Conservation (phyloP, 2,329 filamentous ascomycete species). For the Alternaria triticina region DNA sequence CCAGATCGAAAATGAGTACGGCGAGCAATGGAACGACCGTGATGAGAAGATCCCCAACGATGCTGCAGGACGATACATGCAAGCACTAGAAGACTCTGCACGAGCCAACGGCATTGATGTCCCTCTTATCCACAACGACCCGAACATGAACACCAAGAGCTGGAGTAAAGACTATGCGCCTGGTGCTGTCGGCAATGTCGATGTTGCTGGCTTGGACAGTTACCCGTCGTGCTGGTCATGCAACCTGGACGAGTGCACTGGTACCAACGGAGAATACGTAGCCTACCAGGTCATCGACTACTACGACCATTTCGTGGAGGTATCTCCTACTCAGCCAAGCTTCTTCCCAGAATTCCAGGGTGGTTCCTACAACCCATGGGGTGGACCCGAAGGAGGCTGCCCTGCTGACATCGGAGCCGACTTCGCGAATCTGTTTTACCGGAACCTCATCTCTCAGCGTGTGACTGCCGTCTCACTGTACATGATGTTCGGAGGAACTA, state of each 20-base stretch:
- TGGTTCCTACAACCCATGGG: slow-evolving; percentile 68
- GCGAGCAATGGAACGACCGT: slow-evolving; percentile 49
- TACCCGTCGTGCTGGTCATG: slow-evolving; percentile 68
- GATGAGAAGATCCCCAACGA: slow-evolving; percentile 56
- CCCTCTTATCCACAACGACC: slow-evolving; percentile 65
- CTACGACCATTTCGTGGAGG: slow-evolving; percentile 55
- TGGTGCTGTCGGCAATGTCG: slow-evolving; percentile 61
- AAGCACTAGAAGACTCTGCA: slow-evolving; percentile 60
- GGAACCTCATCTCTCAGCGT: slow-evolving; percentile 65
- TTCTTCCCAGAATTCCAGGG: slow-evolving; percentile 68
- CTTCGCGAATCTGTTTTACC: slow-evolving; percentile 70
- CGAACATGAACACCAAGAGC: slow-evolving; percentile 63
- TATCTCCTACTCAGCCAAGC: slow-evolving; percentile 54
- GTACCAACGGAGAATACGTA: slow-evolving; percentile 65
- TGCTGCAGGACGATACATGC: slow-evolving; percentile 63
- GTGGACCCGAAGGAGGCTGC: slow-evolving; percentile 64
- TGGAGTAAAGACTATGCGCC: slow-evolving; percentile 67
- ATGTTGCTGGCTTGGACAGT: slow-evolving; percentile 60
- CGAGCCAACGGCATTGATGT: slow-evolving; percentile 65
- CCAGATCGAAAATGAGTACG: slow-evolving; percentile 65
- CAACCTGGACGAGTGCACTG: slow-evolving; percentile 65
- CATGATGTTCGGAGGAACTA: slow-evolving; percentile 70
- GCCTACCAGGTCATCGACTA: slow-evolving; percentile 60
- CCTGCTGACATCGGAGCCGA: slow-evolving; percentile 62
- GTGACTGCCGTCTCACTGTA: slow-evolving; percentile 67